phyloP scores from a whole-genome alignment of 139 green algal species.

The Coelastrella sp. region DNA sequence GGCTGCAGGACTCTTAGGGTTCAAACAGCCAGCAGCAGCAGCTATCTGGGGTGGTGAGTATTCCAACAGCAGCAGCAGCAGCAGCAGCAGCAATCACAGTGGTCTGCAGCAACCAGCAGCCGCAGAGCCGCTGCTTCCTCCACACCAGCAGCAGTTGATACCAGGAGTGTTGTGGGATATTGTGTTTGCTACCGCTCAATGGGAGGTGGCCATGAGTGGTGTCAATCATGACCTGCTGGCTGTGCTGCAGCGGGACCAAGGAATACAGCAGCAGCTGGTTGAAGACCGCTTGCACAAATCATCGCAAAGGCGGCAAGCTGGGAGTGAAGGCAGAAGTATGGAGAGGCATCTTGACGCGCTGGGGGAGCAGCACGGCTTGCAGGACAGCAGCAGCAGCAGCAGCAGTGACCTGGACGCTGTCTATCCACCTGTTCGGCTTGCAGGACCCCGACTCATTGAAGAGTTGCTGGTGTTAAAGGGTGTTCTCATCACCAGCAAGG shows the following conservation, averaged over 20 bases:
- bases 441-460: too few species aligned
- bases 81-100: neutral
- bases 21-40: neutral
- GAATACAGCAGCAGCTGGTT: neutral
- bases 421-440: too few species aligned
- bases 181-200: neutral
- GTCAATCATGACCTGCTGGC: too few species aligned
- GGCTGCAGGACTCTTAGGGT: too few species aligned
- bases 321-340: too few species aligned
- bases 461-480: too few species aligned
- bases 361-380: too few species aligned
- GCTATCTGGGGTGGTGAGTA: neutral
- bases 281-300: neutral
- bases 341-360: too few species aligned
- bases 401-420: neutral
- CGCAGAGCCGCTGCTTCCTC: too few species aligned
- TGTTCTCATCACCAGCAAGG: neutral
- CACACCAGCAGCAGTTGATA: neutral
- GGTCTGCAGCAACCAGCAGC: neutral
- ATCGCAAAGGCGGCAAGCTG: too few species aligned
- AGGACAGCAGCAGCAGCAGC: neutral
- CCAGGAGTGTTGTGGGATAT: neutral
- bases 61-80: neutral
- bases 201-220: too few species aligned
- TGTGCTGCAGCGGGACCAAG: too few species aligned